Evolutionary conservation across 225 moss, liverwort and hornwort genomes (phyloP), one percentile per base, ranked within the genome.

Genomic region (Anthoceros angustus): DNA sequence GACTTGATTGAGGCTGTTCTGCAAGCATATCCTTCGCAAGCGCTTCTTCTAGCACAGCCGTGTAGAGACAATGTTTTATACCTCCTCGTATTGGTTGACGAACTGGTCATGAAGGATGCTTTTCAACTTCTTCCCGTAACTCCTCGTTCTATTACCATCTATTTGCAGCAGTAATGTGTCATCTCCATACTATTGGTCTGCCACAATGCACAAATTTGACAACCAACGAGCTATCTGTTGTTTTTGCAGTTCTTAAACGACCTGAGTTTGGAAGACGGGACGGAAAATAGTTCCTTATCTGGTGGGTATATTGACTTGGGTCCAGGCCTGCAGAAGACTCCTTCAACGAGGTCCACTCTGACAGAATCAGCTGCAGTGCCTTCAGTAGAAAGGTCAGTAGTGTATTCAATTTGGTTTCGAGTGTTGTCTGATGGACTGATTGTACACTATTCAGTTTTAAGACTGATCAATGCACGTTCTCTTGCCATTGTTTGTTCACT

Each of bases 31-130:
- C 84, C 84, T 39, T 70, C 81, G 61, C 86, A 80, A 70, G 80
- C 86, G 42, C 82, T 82, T 55, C 83, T 88, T 63, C 83, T 86
- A 65, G 74, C 80, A 43, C 87, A 88, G 70, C 87, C 87, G 24
- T 88, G 87, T 67, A 85, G 87, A 46, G 87, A 88, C 76, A 88
- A 88, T 74, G 68, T 83, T 62, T 69, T 88, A 25, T 85, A 86
- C 73, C 83, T 88, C 64, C 81, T 88, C 42, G 75, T 83, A 68
- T 80, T 88, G 45, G 83, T 88, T 70, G 87, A 88, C 63, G 87
- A 88, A 76, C 69, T 88, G 69, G 81, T 86, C 64, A 70, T 88
- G 78, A 82, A 79, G 49, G 83, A 85, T 77, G 83, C 83, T 71
- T 83, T 88, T 67, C 77, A 70, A 66, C 74, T 86, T 24, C 77